These are phyloP conservation scores for Saururus chinensis DNA, from an alignment of 164 flowering plant species.

Conservation along the genomic window DNA sequence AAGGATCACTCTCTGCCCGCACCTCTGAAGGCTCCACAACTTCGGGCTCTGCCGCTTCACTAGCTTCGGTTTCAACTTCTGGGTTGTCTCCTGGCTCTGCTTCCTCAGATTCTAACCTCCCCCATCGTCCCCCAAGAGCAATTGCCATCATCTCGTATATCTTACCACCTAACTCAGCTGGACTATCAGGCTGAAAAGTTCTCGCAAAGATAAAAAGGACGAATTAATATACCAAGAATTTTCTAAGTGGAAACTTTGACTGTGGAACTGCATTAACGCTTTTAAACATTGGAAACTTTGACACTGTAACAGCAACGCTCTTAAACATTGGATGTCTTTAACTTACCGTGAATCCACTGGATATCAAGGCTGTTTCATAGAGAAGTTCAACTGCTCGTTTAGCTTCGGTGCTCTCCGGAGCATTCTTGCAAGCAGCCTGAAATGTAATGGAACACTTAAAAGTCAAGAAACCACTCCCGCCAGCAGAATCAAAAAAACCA, in stretches of 20 bases:
- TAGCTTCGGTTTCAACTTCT: conserved; percentile 15
- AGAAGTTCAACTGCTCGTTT: conserved; percentile 77
- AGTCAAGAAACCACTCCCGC: not conserved
- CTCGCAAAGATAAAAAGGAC: not conserved
- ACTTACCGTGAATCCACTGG: conserved; percentile 90
- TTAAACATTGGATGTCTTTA: not conserved
- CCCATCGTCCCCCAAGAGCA: conserved; percentile 96
- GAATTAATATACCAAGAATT: no score
- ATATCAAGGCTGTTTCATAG: conserved; percentile 86
- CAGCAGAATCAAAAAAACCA: not conserved
- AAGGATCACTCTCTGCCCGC: conserved; percentile 62
- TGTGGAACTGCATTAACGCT: no score
- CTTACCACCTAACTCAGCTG: conserved; percentile 87
- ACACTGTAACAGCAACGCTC: no score
- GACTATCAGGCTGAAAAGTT: conserved; percentile 78
- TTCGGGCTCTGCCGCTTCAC: conserved; percentile 31
- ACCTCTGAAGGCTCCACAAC: conserved; percentile 83
- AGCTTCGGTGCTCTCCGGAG: conserved; percentile 75
- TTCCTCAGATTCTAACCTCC: conserved; percentile 47
- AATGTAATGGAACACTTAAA: not conserved
- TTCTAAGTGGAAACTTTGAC: no score
- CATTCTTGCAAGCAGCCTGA: conserved; percentile 93
- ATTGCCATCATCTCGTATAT: conserved; percentile 97
- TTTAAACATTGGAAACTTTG: no score
- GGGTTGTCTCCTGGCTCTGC: conserved; percentile 10